A percentile compares a stretch with the other conserved stretches of the same genome.
Evolutionary conservation across 2,329 filamentous ascomycete species (phyloP).

Genomic region (Cytospora piceae): DNA sequence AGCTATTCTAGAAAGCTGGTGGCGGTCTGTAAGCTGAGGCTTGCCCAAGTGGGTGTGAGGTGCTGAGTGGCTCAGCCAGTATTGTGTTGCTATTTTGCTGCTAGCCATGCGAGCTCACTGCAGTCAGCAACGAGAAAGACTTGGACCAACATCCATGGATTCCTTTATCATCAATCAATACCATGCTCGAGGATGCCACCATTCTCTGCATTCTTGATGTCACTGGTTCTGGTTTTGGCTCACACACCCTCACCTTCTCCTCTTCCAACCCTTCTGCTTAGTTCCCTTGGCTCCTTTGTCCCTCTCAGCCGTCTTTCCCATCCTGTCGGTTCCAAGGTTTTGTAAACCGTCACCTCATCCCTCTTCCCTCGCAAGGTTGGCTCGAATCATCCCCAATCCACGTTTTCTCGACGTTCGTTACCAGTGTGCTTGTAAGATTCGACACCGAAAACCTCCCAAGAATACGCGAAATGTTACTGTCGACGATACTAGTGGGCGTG

Average conservation of each 20-base stretch:
- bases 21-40: constrained; percentile 11
- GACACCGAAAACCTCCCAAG: constrained; percentile 3
- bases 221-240: background rate
- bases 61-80: constrained; percentile 13
- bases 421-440: background rate
- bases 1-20: background rate
- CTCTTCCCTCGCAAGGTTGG: constrained; percentile 1
- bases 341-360: constrained; percentile 11
- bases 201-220: background rate
- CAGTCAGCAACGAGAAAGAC: constrained; percentile 21
- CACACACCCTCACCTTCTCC: constrained; percentile 5
- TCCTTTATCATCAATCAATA: constrained; percentile 9
- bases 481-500: constrained; percentile 28
- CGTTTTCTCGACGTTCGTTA: background rate
- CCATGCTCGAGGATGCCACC: constrained; percentile 14
- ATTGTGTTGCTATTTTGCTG: constrained; percentile 16
- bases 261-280: background rate
- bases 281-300: constrained; percentile 9
- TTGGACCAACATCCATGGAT: background rate
- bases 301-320: constrained; percentile 1
- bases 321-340: constrained; percentile 2
- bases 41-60: background rate
- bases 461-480: constrained; percentile 27
- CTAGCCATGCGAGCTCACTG: constrained; percentile 2
- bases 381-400: background rate